Evolutionary conservation across 345 rosid genomes (phyloP).

Genomic region (Eucalyptus cloeziana): DNA sequence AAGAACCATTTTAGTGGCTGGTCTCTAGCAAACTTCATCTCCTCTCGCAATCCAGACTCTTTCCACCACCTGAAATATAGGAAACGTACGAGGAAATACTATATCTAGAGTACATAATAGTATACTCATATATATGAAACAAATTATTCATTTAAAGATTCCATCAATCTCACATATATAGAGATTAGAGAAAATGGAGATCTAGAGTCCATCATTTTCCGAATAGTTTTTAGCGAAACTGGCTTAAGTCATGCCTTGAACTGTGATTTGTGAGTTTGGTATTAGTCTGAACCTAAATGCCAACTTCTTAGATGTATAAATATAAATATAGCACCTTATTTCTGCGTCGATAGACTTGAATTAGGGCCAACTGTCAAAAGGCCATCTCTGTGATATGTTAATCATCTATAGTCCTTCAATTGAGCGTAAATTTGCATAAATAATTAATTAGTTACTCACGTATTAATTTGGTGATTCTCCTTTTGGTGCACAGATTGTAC

Average conservation of each 20-base stretch:
- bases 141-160: background rate
- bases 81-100: background rate
- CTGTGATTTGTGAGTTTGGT: background rate
- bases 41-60: conserved; percentile 24
- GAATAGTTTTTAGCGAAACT: background rate
- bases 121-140: background rate
- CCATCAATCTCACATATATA: background rate
- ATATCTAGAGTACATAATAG: background rate
- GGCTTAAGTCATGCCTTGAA: background rate
- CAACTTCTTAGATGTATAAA: background rate
- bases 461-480: background rate
- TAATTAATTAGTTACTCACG: background rate
- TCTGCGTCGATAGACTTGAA: background rate
- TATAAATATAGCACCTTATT: background rate
- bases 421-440: background rate
- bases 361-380: background rate
- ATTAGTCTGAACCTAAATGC: background rate
- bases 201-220: background rate
- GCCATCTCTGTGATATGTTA: background rate
- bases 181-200: background rate
- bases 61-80: conserved; percentile 51
- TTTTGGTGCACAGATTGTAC: background rate
- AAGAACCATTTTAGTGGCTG: conserved; percentile 44
- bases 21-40: conserved; percentile 32
- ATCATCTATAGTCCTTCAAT: background rate